Conservation (phyloP, 73 alveolate species). For the Paramecium bursaria region DNA sequence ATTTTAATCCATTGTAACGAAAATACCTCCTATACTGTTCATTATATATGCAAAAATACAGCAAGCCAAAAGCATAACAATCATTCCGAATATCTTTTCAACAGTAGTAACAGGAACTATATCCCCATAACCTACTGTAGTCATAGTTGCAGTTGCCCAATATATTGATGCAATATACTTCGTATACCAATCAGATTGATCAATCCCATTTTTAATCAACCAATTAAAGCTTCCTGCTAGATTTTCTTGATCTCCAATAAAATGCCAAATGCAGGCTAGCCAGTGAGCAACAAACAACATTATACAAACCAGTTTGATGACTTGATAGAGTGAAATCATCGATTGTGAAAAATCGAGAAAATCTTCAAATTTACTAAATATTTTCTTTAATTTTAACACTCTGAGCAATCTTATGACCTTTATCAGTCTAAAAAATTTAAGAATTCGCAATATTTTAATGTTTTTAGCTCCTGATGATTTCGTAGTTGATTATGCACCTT, state of each 20-base stretch:
- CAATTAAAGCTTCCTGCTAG: constrained; percentile 64
- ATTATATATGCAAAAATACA: constrained; percentile 87
- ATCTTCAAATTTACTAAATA: constrained; percentile 80
- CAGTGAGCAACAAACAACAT: constrained; percentile 72
- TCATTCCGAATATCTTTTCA: constrained; percentile 81
- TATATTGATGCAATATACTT: constrained; percentile 77
- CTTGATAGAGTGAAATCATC: constrained; percentile 35
- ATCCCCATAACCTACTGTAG: constrained; percentile 95
- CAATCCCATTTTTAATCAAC: constrained; percentile 50
- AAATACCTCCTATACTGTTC: constrained; percentile 82
- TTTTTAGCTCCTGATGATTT: constrained; percentile 61
- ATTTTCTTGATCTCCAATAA: constrained; percentile 66
- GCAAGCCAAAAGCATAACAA: constrained; percentile 85
- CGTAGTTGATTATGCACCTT: neutral
- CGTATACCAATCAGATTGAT: constrained; percentile 43
- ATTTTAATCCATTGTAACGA: constrained; percentile 77
- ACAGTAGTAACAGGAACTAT: constrained; percentile 79
- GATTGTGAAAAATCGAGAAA: constrained; percentile 69
- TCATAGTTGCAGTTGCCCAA: constrained; percentile 90
- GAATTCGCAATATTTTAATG: constrained; percentile 71
- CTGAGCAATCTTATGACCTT: constrained; percentile 78
- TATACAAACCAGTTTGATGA: constrained; percentile 45
- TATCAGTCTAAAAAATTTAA: constrained; percentile 76
- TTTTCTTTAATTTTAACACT: constrained; percentile 78
- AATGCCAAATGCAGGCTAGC: constrained; percentile 77